Percentiles rank a stretch among this genome's conserved stretches.
Evolutionary conservation across 1,284 basidiomycete genomes (phyloP).

Genomic region (Fomitiporia mediterranea): DNA sequence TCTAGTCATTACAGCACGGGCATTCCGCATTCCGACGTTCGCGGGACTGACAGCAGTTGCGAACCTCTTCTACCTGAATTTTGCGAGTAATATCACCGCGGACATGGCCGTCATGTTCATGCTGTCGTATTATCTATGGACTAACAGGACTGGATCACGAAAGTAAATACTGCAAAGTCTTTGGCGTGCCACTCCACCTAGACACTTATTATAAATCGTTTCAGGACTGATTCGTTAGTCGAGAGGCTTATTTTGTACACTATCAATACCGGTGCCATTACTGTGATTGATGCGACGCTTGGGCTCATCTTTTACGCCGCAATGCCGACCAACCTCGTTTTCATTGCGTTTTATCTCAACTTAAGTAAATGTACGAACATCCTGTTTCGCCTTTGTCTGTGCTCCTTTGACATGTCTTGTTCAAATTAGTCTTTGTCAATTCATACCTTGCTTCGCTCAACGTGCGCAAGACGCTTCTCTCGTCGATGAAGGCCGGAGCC

Average conservation of each 20-base stretch:
- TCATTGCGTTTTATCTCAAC: conserved; percentile 36
- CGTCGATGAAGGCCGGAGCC: not conserved
- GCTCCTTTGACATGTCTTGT: not conserved
- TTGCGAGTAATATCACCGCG: conserved; percentile 26
- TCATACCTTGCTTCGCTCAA: conserved; percentile 37
- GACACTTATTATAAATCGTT: not conserved
- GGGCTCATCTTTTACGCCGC: conserved; percentile 26
- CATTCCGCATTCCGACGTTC: conserved; percentile 22
- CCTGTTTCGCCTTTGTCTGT: not conserved
- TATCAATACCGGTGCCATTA: conserved; percentile 33
- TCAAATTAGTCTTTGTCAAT: conserved; percentile 36
- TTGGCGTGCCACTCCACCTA: not conserved
- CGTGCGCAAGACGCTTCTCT: conserved; percentile 31
- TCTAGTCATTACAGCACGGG: conserved; percentile 19
- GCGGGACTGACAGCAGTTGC: conserved; percentile 20
- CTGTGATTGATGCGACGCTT: not conserved
- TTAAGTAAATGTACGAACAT: conserved; percentile 32
- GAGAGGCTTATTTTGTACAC: conserved; percentile 35
- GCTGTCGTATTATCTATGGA: conserved; percentile 32
- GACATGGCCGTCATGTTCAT: conserved; percentile 34
- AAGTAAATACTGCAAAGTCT: conserved; percentile 25
- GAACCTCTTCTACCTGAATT: conserved; percentile 28
- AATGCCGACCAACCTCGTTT: conserved; percentile 36
- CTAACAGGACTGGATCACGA: conserved; percentile 33
- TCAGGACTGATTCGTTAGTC: conserved; percentile 35